Evolutionary conservation across 768 basidiomycete genomes (phyloP).

Genomic region (Termitomyces sp.): DNA sequence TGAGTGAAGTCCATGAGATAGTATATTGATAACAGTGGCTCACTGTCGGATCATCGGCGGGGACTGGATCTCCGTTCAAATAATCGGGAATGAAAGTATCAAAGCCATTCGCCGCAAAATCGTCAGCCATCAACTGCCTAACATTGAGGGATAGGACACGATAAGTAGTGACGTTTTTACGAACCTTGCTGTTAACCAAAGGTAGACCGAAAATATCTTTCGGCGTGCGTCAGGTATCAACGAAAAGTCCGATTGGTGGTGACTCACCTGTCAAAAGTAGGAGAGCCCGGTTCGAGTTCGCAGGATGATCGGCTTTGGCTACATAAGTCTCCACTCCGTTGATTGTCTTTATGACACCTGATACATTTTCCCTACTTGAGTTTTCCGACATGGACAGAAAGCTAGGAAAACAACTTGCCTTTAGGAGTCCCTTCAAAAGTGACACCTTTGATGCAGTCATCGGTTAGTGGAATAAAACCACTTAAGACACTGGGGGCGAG

Average conservation of each 20-base stretch:
- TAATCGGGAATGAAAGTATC: constrained; percentile 18
- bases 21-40: background rate
- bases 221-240: background rate
- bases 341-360: constrained; percentile 11
- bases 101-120: constrained; percentile 18
- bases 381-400: background rate
- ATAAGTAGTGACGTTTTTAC: background rate
- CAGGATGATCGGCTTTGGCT: constrained; percentile 5
- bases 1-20: background rate
- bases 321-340: constrained; percentile 16
- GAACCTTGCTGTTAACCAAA: constrained; percentile 16
- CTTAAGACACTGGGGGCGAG: background rate
- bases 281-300: constrained; percentile 9
- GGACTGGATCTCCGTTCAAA: constrained; percentile 16
- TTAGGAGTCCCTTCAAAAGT: background rate
- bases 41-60: constrained; percentile 13
- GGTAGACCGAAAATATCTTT: constrained; percentile 16
- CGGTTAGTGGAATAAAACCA: constrained; percentile 9
- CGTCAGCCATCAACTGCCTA: constrained; percentile 15
- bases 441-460: constrained; percentile 13
- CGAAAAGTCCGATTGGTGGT: background rate
- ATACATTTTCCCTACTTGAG: background rate
- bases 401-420: background rate
- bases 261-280: constrained; percentile 11
- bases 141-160: background rate